Base-by-base conservation (phyloP, 2,329 filamentous ascomycete genomes). In the Fusarium palustre region DNA sequence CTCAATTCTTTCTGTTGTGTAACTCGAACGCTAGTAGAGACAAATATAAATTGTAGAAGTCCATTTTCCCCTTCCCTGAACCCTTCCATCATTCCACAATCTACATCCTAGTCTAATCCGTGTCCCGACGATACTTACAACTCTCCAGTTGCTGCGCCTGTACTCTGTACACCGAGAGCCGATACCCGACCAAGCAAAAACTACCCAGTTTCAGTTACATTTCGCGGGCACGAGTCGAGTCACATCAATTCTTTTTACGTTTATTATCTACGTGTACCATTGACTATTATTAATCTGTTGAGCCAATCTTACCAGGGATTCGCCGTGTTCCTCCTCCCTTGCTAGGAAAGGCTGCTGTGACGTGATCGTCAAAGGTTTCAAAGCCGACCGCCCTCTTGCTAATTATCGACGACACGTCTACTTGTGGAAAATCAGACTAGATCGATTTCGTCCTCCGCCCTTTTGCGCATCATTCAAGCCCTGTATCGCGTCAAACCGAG, bases 401-500 rank as follows among this genome's bases (percentile, higher is more conserved):
- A 24, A 28, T 33, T 50, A 55, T 65, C 54, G 25, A 68, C 57
- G 33, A 55, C 45, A 56, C 50, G 25, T 53, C 43, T 63, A 54
- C 59, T 50, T 64, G 28, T 28, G 36, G 47, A 31, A 41, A 53
- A 57, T 52, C 46, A 47, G 52, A 46, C 45, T 50, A 64, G 63
- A 50, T 41, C 55, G 12, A 52, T 28, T 50, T 34, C 34, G 60
- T 31, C 49, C 58, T 64, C 59, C 67, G 52, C 68, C 59, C 34
- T 68, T 70, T 41, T 41, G 41, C 55, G 43, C 68, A 70, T 70
- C 68, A 70, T 70, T 41, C 57, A 30, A 45, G 41, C 68, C 69
- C 56, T 57, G 55, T 33, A 74, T 74, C 70, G 57, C 71, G 72
- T 73, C 70, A 74, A 74, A 58, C 58, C 54, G 54, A 66, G 55